A percentile compares a stretch with the other conserved stretches of the same genome.
Conservation (phyloP, 768 basidiomycete genomes). For the Ramaria sp. region DNA sequence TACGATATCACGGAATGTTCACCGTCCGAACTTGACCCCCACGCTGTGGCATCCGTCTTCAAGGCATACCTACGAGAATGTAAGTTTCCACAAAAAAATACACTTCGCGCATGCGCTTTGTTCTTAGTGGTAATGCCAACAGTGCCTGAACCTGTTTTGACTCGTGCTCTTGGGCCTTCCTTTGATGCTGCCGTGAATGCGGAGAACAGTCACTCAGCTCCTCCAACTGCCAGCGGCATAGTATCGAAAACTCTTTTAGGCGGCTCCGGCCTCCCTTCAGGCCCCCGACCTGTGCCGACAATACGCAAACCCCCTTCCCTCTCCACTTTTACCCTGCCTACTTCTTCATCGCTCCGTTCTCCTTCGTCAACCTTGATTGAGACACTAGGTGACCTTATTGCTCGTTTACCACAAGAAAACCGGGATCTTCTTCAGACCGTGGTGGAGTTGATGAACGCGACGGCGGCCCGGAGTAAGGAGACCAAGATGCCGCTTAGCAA, state of each 20-base stretch:
- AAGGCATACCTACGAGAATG: slow-evolving; percentile 89
- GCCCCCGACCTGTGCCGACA: slow-evolving; percentile 16
- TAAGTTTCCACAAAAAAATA: slow-evolving; percentile 30
- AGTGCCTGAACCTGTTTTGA: slow-evolving; percentile 88
- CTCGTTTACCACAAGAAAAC: slow-evolving; percentile 67
- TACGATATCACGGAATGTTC: slow-evolving; percentile 69
- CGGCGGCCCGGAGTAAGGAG: slow-evolving; percentile 51
- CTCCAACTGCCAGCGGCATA: slow-evolving; percentile 7
- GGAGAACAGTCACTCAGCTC: slow-evolving; percentile 30
- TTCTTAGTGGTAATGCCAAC: slow-evolving; percentile 3
- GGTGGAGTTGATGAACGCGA: slow-evolving; percentile 67
- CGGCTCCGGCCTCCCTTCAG: slow-evolving; percentile 26
- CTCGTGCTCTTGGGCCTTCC: slow-evolving; percentile 52
- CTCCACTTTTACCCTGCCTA: slow-evolving; percentile 68
- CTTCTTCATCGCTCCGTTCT: slow-evolving; percentile 46
- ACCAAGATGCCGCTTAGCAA: slow-evolving; percentile 95
- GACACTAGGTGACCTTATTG: slow-evolving; percentile 52
- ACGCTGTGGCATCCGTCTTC: slow-evolving; percentile 87
- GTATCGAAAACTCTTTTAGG: slow-evolving; percentile 9
- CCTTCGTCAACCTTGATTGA: slow-evolving; percentile 49
- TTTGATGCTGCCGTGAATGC: slow-evolving; percentile 71
- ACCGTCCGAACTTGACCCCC: slow-evolving; percentile 86
- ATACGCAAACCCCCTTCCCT: slow-evolving; percentile 73
- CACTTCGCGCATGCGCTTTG: not conserved
- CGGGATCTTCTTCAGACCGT: slow-evolving; percentile 78